These are phyloP conservation scores for Flaveria linearis DNA, from an alignment of 129 eudicot species.

Conservation along the genomic window DNA sequence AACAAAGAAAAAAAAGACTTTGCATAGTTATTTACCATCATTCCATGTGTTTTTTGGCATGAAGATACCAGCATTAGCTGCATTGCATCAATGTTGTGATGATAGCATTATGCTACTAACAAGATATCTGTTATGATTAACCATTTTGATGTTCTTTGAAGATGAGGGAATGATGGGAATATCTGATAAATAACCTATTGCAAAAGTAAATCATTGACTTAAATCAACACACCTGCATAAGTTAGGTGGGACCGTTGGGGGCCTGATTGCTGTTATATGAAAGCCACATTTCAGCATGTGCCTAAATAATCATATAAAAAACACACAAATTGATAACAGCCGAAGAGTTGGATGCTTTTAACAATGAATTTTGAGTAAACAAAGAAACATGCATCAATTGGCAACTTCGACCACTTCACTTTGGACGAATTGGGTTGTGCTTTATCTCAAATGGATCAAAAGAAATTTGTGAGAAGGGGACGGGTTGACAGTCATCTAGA, in stretches of 20 bases:
- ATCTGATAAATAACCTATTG: background rate
- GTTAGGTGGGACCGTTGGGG: slow-evolving; percentile 95
- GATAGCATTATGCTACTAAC: background rate
- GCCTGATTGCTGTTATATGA: slow-evolving; percentile 94
- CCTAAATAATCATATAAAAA: slow-evolving; percentile 46
- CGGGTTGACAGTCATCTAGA: background rate
- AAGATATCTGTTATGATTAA: background rate
- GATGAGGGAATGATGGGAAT: background rate
- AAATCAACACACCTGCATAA: slow-evolving; percentile 77
- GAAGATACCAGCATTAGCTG: background rate
- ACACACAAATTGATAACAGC: background rate
- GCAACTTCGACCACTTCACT: background rate
- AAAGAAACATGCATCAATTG: slow-evolving; percentile 7
- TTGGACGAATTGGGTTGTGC: background rate
- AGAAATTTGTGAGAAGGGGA: background rate
- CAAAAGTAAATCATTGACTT: background rate
- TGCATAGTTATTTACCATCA: background rate
- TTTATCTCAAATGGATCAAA: slow-evolving; percentile 11
- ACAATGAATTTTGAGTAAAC: background rate
- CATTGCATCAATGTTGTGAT: background rate
- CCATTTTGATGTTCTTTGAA: background rate
- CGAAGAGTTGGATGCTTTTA: background rate
- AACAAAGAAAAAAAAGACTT: slow-evolving; percentile 9
- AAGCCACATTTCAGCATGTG: slow-evolving; percentile 87
- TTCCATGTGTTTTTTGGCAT: background rate